These are phyloP conservation scores for Apodospora peruviana DNA, from an alignment of 495 filamentous ascomycete genomes.

Conservation along the genomic window DNA sequence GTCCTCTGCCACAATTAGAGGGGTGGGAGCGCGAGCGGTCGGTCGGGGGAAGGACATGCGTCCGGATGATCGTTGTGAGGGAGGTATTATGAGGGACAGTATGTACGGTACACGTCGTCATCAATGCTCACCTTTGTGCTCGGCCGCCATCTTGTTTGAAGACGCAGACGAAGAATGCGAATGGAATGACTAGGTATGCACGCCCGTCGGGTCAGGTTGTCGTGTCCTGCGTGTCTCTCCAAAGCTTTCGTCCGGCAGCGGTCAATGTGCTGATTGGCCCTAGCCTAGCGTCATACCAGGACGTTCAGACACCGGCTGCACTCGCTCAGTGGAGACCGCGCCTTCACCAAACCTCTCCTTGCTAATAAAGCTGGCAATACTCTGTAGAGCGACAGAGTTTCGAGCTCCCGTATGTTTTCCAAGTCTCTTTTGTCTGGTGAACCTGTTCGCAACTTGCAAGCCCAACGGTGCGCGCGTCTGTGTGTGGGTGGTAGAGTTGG, in stretches of 20 bases:
- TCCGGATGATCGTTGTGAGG: constrained; percentile 6
- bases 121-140: constrained; percentile 26
- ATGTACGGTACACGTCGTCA: constrained; percentile 6
- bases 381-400: no score
- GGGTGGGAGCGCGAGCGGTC: not conserved
- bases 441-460: no score
- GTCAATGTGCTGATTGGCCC: constrained; percentile 6
- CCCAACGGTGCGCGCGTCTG: no score
- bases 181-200: constrained; percentile 8
- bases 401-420: no score
- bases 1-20: constrained; percentile 13
- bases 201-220: not conserved
- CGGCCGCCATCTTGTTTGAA: constrained; percentile 24
- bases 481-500: no score
- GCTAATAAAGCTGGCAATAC: no score
- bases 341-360: no score
- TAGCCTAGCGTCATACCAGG: constrained; percentile 27
- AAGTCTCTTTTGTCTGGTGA: no score
- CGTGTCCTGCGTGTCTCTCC: constrained; percentile 2
- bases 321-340: not conserved
- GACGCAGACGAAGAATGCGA: constrained; percentile 1
- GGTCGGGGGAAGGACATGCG: constrained; percentile 6
- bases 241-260: constrained; percentile 5
- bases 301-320: constrained; percentile 10
- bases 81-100: no score